These are phyloP conservation scores for Phytopythium boreale DNA, from an alignment of 352 stramenopile genomes.

Conservation along the genomic window DNA sequence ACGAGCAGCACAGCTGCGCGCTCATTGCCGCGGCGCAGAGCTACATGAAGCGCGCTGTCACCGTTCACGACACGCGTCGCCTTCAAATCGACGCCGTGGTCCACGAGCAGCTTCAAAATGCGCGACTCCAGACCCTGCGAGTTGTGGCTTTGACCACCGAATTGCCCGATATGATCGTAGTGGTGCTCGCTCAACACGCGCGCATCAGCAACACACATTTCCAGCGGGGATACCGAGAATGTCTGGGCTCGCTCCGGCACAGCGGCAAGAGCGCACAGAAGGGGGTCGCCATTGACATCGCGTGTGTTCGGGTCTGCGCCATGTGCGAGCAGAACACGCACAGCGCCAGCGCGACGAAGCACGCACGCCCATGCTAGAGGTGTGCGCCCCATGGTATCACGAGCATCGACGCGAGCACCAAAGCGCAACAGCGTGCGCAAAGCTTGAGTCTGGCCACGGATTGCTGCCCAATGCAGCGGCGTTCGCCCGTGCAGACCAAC, in stretches of 20 bases:
- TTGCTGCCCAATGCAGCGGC: constrained; percentile 78
- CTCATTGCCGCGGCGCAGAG: constrained; percentile 67
- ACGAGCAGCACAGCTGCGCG: constrained; percentile 65
- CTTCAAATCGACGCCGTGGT: constrained; percentile 49
- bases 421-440: constrained; percentile 65
- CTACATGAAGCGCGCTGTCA: constrained; percentile 73
- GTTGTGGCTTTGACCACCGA: not conserved
- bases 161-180: constrained; percentile 9
- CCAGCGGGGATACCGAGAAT: constrained; percentile 1
- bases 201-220: constrained; percentile 15
- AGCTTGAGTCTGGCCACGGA: constrained; percentile 55
- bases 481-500: constrained; percentile 64
- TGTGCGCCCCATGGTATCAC: constrained; percentile 69
- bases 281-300: constrained; percentile 58
- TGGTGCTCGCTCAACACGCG: constrained; percentile 20
- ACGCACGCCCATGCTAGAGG: constrained; percentile 70
- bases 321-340: constrained; percentile 51
- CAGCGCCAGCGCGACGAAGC: constrained; percentile 58
- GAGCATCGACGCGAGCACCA: constrained; percentile 49
- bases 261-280: constrained; percentile 66
- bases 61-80: constrained; percentile 56
- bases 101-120: constrained; percentile 52
- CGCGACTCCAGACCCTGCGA: constrained; percentile 39
- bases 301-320: constrained; percentile 57
- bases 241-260: constrained; percentile 12